A percentile compares a stretch with the other conserved stretches of the same genome.
These are phyloP conservation scores for Metschnikowia matae DNA, from an alignment of 805 yeast species.

Conservation along the genomic window DNA sequence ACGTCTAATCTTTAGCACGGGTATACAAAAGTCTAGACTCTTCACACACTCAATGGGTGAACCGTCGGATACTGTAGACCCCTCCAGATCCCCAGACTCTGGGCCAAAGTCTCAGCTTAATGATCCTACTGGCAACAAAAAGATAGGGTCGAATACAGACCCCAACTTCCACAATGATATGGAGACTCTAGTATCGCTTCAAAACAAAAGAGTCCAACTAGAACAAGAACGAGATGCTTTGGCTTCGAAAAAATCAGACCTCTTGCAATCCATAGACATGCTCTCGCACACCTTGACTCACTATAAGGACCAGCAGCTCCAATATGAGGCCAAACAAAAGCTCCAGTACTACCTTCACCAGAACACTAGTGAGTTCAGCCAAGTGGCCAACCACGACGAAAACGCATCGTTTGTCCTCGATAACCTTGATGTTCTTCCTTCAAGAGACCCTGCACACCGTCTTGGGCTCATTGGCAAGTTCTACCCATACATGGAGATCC, in stretches of 20 bases:
- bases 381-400: constrained; percentile 11
- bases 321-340: constrained; percentile 13
- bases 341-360: constrained; percentile 17
- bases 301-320: constrained; percentile 13
- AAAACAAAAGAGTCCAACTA: constrained; percentile 12
- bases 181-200: constrained; percentile 14
- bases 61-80: background rate
- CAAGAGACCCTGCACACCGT: constrained; percentile 30
- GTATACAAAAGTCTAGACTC: no score
- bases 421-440: constrained; percentile 33
- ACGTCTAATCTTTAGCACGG: no score
- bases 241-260: constrained; percentile 5
- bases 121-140: no score
- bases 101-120: constrained; percentile 2
- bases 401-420: constrained; percentile 17
- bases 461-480: constrained; percentile 24
- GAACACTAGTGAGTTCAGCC: constrained; percentile 12
- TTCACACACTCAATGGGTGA: no score
- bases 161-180: background rate
- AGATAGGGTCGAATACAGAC: no score
- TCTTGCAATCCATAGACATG: constrained; percentile 10
- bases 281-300: constrained; percentile 7
- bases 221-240: constrained; percentile 11
- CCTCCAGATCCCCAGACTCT: constrained; percentile 2
- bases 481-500: constrained; percentile 22